These are phyloP conservation scores for Salix udensis DNA, from an alignment of 345 rosid species.

Conservation along the genomic window DNA sequence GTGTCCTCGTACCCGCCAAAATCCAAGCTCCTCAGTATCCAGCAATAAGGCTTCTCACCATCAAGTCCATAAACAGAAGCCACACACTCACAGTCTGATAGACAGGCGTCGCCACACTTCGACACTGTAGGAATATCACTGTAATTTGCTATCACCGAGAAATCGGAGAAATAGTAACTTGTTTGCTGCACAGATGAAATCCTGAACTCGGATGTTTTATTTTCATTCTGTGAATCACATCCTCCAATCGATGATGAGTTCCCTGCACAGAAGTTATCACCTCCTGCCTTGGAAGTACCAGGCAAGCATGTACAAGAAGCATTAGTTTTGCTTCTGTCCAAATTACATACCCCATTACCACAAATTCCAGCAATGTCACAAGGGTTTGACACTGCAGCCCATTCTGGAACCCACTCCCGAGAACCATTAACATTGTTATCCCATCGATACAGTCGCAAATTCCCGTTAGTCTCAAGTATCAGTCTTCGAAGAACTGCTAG, in stretches of 20 bases:
- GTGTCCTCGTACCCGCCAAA: conserved; percentile 81
- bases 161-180: conserved; percentile 62
- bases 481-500: conserved; percentile 46
- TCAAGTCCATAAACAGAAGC: conserved; percentile 90
- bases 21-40: conserved; percentile 66
- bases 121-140: conserved; percentile 52
- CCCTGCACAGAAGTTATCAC: conserved; percentile 38
- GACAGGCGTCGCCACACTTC: conserved; percentile 70
- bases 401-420: conserved; percentile 75
- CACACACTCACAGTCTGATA: conserved; percentile 68
- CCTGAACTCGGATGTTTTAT: conserved; percentile 36
- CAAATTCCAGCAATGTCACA: conserved; percentile 85
- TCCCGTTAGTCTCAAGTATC: conserved; percentile 73
- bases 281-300: conserved; percentile 46
- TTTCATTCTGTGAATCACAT: conserved; percentile 34
- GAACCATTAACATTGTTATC: conserved; percentile 75
- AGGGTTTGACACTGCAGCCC: conserved; percentile 92
- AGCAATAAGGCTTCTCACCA: conserved; percentile 84
- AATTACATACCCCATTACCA: conserved; percentile 73
- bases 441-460: conserved; percentile 75
- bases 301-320: conserved; percentile 75
- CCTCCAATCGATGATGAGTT: conserved; percentile 45
- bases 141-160: conserved; percentile 60
- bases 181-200: conserved; percentile 67
- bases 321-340: conserved; percentile 65